A percentile compares a stretch with the other conserved stretches of the same genome.
These are phyloP conservation scores for Nitzschia inconspicua DNA, from an alignment of 108 stramenopile species.

Conservation along the genomic window DNA sequence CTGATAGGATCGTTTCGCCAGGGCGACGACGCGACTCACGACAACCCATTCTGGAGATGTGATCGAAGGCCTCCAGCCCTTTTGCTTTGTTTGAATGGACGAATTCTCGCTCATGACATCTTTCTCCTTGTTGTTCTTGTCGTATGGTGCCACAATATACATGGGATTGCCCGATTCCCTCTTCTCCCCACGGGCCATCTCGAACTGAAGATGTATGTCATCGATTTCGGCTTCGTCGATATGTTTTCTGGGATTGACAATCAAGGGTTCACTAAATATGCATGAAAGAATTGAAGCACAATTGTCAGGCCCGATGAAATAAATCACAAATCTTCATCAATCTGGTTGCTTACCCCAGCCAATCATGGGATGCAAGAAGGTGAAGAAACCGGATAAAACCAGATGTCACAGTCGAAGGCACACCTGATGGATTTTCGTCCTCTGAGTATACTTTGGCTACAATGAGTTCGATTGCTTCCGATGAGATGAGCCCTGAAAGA, in stretches of 20 bases:
- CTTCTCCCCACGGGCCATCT: conserved; percentile 53
- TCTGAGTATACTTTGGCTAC: conserved; percentile 80
- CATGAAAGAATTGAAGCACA: background rate
- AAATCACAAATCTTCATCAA: background rate
- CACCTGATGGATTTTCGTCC: conserved; percentile 27
- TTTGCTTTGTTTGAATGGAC: conserved; percentile 3
- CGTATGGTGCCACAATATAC: conserved; percentile 79
- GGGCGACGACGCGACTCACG: conserved; percentile 47
- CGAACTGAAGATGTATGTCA: conserved; percentile 61
- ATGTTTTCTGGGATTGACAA: conserved; percentile 83
- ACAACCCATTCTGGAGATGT: conserved; percentile 69
- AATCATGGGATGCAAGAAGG: conserved; percentile 72
- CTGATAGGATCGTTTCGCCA: conserved; percentile 68
- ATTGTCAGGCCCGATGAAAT: background rate
- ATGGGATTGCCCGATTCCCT: conserved; percentile 57
- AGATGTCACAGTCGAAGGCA: conserved; percentile 53
- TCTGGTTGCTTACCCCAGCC: conserved; percentile 47
- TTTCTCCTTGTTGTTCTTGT: conserved; percentile 41
- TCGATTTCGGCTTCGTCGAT: conserved; percentile 49
- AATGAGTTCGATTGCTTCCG: conserved; percentile 73
- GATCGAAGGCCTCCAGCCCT: conserved; percentile 45
- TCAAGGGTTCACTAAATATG: conserved; percentile 53
- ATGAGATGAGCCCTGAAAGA: conserved; percentile 68
- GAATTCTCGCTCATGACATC: conserved; percentile 8
- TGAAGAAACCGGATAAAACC: conserved; percentile 70